Evolutionary conservation across 495 filamentous ascomycete species (phyloP), one percentile per base, ranked within the genome.

Genomic region (Cercophora samala): DNA sequence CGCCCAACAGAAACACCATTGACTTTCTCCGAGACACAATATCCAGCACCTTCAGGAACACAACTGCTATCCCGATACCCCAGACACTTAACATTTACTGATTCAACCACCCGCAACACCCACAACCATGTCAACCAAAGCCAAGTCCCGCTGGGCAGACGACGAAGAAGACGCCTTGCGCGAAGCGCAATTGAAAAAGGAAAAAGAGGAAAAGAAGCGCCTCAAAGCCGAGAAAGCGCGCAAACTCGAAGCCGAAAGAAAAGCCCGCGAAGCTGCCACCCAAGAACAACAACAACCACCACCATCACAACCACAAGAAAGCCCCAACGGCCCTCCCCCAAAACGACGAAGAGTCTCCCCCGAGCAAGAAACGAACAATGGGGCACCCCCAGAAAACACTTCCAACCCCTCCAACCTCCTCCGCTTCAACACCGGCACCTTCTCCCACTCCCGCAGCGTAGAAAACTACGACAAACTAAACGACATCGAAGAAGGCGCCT

Each of bases 401-500:
- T 32, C 37, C 37, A 3, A 46, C 37, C 37, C 13, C 37, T 58
- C 69, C 17, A 84, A 83, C 62, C 83, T 96, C 17, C 78, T 97
- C 23, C 86, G 90, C 19, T 95, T 94, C 75, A 84, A 89, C 24
- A 79, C 83, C 58, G 83, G 83, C 22, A 32, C 64, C 11, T 96
- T 93, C 85, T 85, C 86, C 46, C 87, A 86, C 54, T 91, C 90
- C 73, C 84, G 92, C 69, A 89, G 91, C 80, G 89, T 97, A 59
- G 90, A 94, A 75, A 90, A 93, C 75, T 98, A 93, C 77, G 91
- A 97, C 75, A 89, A 88, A 66, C 80, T 99, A 67, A 99, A 99
- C 73, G 90, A 95, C 77, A 99, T 99, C 72, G 95, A 98, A 75
- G 95, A 99, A 77, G 95, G 95, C 62, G 90, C 92, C 1, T 99